Evolutionary conservation across 352 stramenopile species (phyloP).

Genomic region (Globisporangium canariense): DNA sequence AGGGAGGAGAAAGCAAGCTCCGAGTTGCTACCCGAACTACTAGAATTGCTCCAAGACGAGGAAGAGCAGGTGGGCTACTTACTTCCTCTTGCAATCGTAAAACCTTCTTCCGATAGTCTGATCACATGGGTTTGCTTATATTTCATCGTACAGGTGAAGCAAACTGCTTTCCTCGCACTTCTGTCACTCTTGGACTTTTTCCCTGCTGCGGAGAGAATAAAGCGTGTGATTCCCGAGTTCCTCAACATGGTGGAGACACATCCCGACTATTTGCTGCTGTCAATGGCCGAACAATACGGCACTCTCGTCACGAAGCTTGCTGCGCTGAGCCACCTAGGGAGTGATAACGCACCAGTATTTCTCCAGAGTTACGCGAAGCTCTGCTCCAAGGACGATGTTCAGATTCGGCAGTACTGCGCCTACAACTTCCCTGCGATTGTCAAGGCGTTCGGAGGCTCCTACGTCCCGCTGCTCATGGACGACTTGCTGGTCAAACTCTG

Average conservation of each 20-base stretch:
- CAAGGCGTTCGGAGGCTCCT: constrained; percentile 59
- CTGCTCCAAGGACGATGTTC: constrained; percentile 52
- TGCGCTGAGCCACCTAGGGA: constrained; percentile 50
- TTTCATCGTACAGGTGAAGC: constrained; percentile 51
- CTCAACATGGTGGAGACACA: constrained; percentile 47
- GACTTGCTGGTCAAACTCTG: constrained; percentile 61
- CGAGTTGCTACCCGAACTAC: constrained; percentile 65
- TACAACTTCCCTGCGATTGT: constrained; percentile 82
- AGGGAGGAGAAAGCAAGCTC: constrained; percentile 64
- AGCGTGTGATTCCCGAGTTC: constrained; percentile 68
- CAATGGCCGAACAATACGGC: constrained; percentile 52
- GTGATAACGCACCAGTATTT: constrained; percentile 44
- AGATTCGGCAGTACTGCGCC: constrained; percentile 57
- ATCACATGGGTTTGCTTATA: neutral
- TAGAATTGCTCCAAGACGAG: constrained; percentile 81
- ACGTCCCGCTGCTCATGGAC: constrained; percentile 63
- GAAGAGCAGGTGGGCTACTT: constrained; percentile 52
- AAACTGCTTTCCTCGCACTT: constrained; percentile 67
- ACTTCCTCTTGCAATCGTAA: too few relatives aligned
- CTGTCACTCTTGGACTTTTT: constrained; percentile 79
- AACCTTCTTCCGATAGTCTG: neutral
- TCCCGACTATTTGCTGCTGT: constrained; percentile 56
- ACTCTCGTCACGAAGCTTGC: constrained; percentile 65
- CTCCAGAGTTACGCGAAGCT: constrained; percentile 64
- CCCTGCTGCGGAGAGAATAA: constrained; percentile 43